Evolutionary conservation across 83 land plant genomes (phyloP).

Genomic region (Isoetes engelmannii): DNA sequence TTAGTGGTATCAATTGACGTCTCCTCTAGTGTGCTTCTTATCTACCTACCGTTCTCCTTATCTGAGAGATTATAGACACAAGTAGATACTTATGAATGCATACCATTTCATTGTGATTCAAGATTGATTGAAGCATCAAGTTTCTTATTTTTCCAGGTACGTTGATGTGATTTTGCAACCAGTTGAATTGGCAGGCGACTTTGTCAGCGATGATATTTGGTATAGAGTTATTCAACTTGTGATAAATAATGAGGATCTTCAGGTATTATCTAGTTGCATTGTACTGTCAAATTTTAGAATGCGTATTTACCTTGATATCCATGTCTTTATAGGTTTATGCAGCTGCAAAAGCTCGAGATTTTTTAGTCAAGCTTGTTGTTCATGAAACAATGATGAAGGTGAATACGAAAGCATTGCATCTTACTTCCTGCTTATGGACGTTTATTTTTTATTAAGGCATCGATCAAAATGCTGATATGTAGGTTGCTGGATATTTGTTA

Average conservation of each 20-base stretch:
- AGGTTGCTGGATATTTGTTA: constrained; percentile 96
- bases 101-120: not conserved
- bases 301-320: not conserved
- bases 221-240: constrained; percentile 97
- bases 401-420: not conserved
- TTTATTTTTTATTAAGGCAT: not conserved
- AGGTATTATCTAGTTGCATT: constrained; percentile 39
- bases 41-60: no score
- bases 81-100: no score
- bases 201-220: constrained; percentile 99
- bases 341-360: constrained; percentile 90
- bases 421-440: not conserved
- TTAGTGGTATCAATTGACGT: no score
- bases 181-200: constrained; percentile 98
- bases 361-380: constrained; percentile 87
- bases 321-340: constrained; percentile 69
- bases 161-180: constrained; percentile 98
- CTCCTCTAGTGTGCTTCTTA: no score
- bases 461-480: constrained; percentile 1
- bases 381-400: constrained; percentile 99
- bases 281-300: constrained; percentile 3
- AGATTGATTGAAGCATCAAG: not conserved
- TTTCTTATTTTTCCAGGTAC: constrained; percentile 50
- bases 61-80: no score
- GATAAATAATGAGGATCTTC: constrained; percentile 96